A percentile compares a stretch with the other conserved stretches of the same genome.
Conservation (phyloP, 805 yeast genomes). For the Tetrapisispora taiwanensis region DNA sequence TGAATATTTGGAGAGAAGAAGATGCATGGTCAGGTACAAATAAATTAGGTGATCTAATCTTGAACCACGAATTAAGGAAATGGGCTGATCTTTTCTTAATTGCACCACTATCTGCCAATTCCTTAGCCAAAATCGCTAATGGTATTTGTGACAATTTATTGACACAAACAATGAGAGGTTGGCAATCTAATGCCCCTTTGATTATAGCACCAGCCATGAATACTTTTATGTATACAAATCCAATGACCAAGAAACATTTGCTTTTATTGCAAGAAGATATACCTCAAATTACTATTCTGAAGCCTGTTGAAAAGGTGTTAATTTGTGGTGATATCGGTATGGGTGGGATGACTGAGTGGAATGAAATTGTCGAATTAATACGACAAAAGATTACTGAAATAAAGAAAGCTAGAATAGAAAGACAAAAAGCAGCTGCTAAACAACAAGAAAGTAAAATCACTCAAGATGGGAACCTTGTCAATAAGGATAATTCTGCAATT, state of each 20-base stretch:
- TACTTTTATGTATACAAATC: slow-evolving; percentile 73
- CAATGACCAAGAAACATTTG: slow-evolving; percentile 66
- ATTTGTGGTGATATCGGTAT: slow-evolving; percentile 81
- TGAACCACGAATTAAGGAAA: slow-evolving; percentile 68
- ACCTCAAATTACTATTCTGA: slow-evolving; percentile 63
- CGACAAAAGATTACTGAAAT: slow-evolving; percentile 30
- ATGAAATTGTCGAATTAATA: slow-evolving; percentile 60
- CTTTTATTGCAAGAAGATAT: slow-evolving; percentile 54
- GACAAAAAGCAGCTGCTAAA: slow-evolving; percentile 31
- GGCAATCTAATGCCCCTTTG: slow-evolving; percentile 69
- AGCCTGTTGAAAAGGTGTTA: slow-evolving; percentile 72
- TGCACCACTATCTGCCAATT: slow-evolving; percentile 73
- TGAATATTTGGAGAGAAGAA: slow-evolving; percentile 76
- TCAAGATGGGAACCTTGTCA: slow-evolving; percentile 33
- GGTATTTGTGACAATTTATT: slow-evolving; percentile 72
- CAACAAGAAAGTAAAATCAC: slow-evolving; percentile 32
- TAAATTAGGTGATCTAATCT: slow-evolving; percentile 59
- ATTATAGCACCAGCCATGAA: slow-evolving; percentile 80
- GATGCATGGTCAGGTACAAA: slow-evolving; percentile 57
- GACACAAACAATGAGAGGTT: slow-evolving; percentile 63
- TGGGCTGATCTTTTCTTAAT: slow-evolving; percentile 78
- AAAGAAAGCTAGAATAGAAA: slow-evolving; percentile 24
- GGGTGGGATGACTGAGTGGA: slow-evolving; percentile 91
- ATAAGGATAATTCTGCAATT: slow-evolving; percentile 36
- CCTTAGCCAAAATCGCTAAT: slow-evolving; percentile 62